Evolutionary conservation across 306 rosid genomes (phyloP), one percentile per base, ranked within the genome.

Genomic region (Rosa rugosa): DNA sequence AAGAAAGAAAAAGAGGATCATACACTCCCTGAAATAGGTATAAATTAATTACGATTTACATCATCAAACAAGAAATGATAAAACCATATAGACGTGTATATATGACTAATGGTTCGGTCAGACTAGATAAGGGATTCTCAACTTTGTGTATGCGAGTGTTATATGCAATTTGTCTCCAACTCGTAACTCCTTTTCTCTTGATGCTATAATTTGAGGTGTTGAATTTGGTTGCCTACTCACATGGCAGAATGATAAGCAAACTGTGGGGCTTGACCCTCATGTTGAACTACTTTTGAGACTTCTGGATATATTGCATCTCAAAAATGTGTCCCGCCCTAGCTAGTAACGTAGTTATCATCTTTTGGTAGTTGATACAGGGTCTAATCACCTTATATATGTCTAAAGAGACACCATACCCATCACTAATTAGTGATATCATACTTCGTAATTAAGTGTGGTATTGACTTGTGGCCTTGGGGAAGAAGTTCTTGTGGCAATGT

Each of bases 321-420:
- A 46, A 31, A 78, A 20, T 50, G 51, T 17, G 76, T 34, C 72
- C 57, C 65, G 3, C 36, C 36, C 36, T 31, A 31, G 36, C 36
- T 47, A 57, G 22, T 53, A 63, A 62, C 41, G 0, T 62, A 31
- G 18, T 60, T 41, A n/a, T 40, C 27, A 23, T 53, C 64, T 62
- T 71, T 73, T 73, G 71, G 84, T 72, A 74, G 86, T 50, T 69
- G 89, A 42, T 73, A 77, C 71, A 23, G 51, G 71, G 83, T 77
- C 76, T 63, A 62, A 77, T 82, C 82, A 76, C 74, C 45, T 17
- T 34, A 10, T 5, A 17, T 51, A 10, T 36, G 70, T 34, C 14
- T 23, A 53, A 22, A 38, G 51, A 40, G n/a, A 40, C 51, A 20
- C 49, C 53, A 38, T 51, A 80, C 77, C 81, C 68, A 13, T 68